Base-by-base conservation (phyloP, 306 rosid species). In the Prunus fruticosa region DNA sequence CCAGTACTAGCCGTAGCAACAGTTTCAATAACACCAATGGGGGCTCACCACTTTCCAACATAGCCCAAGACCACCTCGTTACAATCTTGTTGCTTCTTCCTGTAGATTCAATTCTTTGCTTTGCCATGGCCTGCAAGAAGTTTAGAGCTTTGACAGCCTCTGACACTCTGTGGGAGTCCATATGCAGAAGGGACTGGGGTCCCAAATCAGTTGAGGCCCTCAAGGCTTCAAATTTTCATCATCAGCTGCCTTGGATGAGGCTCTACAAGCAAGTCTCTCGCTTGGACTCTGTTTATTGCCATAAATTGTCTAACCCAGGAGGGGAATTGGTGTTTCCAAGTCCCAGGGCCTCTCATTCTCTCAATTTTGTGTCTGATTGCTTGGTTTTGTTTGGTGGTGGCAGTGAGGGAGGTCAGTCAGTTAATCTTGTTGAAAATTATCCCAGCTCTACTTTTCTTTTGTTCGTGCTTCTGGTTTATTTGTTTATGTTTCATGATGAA, bases 321-420 rank as follows among this genome's bases (percentile, higher is more conserved):
- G 75, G 53, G 38, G 82, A 81, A 64, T 67, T 84, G 80, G 86
- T 69, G 67, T 84, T 83, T 27, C 98, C 98, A 10, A 64, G 80
- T 9, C 86, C 98, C 63, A 82, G 97, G 85, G 98, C 98, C 32
- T 94, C 98, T 53, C 98, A 94, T 88, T 94, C 98, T 61, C 96
- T 94, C 78, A 94, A 94, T 78, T 86, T 92, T 73, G 93, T 94
- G 45, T 92, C 96, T 2, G 94, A 89, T 19, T 89, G 89, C 79
- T 76, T 94, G 34, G 93, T 94, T 16, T 80, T 94, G 76, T 94
- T 86, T 85, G 98, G 95, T 63, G 97, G 98, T 27, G 98, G 97
- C 57, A 78, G 89, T 70, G 97, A 94, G 72, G 98, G 97, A 85
- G 98, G 98, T 94, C 62, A 74, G 91, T 90, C 61, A 28, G n/a